These are phyloP conservation scores for Diospyros lotus DNA, from an alignment of 148 eudicot genomes.

Conservation along the genomic window DNA sequence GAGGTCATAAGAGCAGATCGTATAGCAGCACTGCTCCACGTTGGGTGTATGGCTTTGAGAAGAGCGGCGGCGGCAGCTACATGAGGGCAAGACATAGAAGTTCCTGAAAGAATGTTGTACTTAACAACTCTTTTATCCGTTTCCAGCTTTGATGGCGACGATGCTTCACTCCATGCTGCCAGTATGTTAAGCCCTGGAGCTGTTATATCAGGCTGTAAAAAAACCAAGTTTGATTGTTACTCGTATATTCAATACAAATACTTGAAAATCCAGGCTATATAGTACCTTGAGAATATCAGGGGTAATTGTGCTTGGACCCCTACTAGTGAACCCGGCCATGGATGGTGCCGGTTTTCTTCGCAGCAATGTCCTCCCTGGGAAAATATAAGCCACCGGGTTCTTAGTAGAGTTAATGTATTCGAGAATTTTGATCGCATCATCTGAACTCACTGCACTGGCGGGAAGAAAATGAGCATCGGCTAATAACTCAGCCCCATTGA, in stretches of 20 bases:
- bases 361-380: conserved; percentile 29
- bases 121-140: conserved; percentile 46
- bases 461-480: conserved; percentile 78
- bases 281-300: conserved; percentile 69
- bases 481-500: conserved; percentile 38
- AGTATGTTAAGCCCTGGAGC: conserved; percentile 79
- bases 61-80: conserved; percentile 74
- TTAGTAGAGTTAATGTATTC: conserved; percentile 52
- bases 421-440: conserved; percentile 35
- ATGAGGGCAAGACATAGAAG: conserved; percentile 96
- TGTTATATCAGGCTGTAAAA: conserved; percentile 72
- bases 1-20: conserved; percentile 30
- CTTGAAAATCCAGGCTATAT: background rate
- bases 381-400: conserved; percentile 49
- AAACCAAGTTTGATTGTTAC: background rate
- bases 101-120: conserved; percentile 73
- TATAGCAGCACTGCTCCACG: too few relatives aligned
- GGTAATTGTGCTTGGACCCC: conserved; percentile 61
- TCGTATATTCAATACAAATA: too few relatives aligned
- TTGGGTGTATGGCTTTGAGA: conserved; percentile 10
- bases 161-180: conserved; percentile 78
- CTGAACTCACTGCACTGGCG: conserved; percentile 59
- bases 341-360: conserved; percentile 50
- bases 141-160: conserved; percentile 54
- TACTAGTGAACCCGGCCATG: conserved; percentile 64